A percentile compares a stretch with the other conserved stretches of the same genome.
Evolutionary conservation across 495 filamentous ascomycete genomes (phyloP).

Genomic region (Penicillium simplicissimum): DNA sequence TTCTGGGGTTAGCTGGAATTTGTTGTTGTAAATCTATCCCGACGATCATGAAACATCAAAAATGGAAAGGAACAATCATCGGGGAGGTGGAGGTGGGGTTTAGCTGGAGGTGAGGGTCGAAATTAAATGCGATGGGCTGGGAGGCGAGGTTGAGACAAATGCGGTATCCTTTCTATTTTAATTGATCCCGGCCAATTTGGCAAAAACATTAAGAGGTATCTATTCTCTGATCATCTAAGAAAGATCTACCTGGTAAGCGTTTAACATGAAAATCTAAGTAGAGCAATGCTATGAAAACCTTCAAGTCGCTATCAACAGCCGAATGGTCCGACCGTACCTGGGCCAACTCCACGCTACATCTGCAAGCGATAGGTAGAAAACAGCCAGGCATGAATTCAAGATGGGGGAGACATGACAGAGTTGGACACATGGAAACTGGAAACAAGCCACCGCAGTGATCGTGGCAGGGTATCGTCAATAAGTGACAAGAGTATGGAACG

Average conservation of each 20-base stretch:
- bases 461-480: slow-evolving; percentile 36
- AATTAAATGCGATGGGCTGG: slow-evolving; percentile 15
- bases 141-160: not conserved
- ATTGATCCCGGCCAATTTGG: not conserved
- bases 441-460: slow-evolving; percentile 18
- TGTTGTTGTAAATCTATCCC: not conserved
- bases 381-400: not conserved
- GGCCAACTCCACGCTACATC: slow-evolving; percentile 18
- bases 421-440: slow-evolving; percentile 3
- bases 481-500: slow-evolving; percentile 21
- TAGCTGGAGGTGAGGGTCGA: not conserved
- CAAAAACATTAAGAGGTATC: no score
- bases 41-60: not conserved
- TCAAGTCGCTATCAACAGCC: not conserved
- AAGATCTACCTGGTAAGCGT: not conserved
- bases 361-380: not conserved
- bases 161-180: not conserved
- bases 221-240: no score
- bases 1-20: not conserved
- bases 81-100: not conserved
- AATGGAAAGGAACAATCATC: not conserved
- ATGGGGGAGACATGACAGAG: not conserved
- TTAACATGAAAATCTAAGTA: not conserved
- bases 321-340: not conserved
- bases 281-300: not conserved